Base-by-base conservation (phyloP, 768 basidiomycete genomes). In the Amanita pseudoporphyria region DNA sequence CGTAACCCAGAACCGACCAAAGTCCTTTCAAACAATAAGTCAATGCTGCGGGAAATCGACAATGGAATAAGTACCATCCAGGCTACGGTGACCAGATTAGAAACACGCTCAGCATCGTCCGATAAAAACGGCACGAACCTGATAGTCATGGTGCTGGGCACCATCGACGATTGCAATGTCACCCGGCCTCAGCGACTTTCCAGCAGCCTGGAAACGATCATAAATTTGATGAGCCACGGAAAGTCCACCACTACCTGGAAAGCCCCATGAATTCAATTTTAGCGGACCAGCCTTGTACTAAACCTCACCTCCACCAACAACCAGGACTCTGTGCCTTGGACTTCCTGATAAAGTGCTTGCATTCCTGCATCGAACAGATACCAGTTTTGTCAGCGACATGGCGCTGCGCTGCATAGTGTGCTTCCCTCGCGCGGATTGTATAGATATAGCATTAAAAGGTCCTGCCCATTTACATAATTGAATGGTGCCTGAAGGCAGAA, bases 141-240 rank as follows among this genome's bases (percentile, higher is more conserved):
- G 84, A 67, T 95, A 97, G 64, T 89, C 79, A 66, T 97, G 94
- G 44, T 78, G 77, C 52, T 84, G 73, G 19, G 88, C 79, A 14
- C 77, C 78, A 60, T 98, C 95, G 28, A 96, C 66, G 49, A 98
- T 84, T 5, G 80, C 88, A 40, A 98, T 80, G 62, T 97, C 94
- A 19, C 81, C 87, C 16, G 72, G 64, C 36, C 73, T 77, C 32
- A 96, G 63, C 24, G 76, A 64, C 54, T 83, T 82, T 7, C 82
- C 84, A 38, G 83, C 81, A 10, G 73, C 69, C 54, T 75, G 73
- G 63, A 96, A 92, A 26, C 82, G 75, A 57, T 90, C 71, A 62
- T 84, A 88, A 40, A 98, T 79, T 67, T 97, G 93, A 56, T 87
- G 84, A 32, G 94, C 91, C 31, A 85, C 84, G 35, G 81, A 76